Conservation (phyloP, 2,329 filamentous ascomycete species). For the Endoconidiophora laricicola region DNA sequence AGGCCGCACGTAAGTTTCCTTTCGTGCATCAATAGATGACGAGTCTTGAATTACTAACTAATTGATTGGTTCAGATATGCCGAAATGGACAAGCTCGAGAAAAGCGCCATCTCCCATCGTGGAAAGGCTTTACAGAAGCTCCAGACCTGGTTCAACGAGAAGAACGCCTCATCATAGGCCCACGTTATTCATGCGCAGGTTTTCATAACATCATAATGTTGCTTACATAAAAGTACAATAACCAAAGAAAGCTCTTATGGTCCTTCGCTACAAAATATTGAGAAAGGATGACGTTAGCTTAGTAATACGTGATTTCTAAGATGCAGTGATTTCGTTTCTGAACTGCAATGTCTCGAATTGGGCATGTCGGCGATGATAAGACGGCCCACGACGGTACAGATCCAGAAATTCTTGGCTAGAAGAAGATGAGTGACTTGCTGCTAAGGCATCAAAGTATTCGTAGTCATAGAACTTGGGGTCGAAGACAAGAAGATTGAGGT, state of each 20-base stretch:
- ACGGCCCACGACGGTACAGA: slow-evolving; percentile 53
- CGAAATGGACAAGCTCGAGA: slow-evolving; percentile 77
- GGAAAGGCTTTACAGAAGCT: slow-evolving; percentile 76
- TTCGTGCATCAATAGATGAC: neutral
- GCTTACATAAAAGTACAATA: no score
- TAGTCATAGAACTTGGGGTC: slow-evolving; percentile 38
- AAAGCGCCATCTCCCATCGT: slow-evolving; percentile 89
- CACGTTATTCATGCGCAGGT: no score
- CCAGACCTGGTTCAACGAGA: slow-evolving; percentile 55
- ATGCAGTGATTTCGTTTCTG: slow-evolving; percentile 1
- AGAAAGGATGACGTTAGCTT: no score
- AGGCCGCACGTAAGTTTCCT: slow-evolving; percentile 50
- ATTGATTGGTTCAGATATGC: slow-evolving; percentile 42
- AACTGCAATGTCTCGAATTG: slow-evolving; percentile 70
- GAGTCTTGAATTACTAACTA: neutral
- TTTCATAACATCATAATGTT: no score
- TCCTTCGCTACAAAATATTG: no score
- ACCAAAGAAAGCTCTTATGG: no score
- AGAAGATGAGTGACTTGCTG: neutral
- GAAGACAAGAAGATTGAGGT: slow-evolving; percentile 62
- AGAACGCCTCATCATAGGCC: slow-evolving; percentile 12
- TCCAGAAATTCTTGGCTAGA: slow-evolving; percentile 39
- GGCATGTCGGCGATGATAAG: slow-evolving; percentile 51
- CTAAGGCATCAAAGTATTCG: slow-evolving; percentile 4
- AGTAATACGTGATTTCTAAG: no score